Evolutionary conservation across 306 rosid genomes (phyloP).

Genomic region (Vigna reflexopilosa): DNA sequence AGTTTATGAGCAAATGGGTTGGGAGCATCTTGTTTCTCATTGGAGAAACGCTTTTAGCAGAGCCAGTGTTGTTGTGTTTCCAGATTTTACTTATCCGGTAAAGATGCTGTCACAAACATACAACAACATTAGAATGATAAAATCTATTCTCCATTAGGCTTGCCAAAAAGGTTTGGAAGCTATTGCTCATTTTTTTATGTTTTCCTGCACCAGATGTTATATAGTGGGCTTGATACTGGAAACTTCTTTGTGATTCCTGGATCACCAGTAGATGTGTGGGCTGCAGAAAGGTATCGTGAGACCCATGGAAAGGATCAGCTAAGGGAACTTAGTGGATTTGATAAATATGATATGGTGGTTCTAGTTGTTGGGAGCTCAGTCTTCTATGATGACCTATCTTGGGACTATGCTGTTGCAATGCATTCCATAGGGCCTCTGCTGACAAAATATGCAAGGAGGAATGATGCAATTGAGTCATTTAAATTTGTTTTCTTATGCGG

Average conservation of each 20-base stretch:
- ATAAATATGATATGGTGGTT: slow-evolving; percentile 74
- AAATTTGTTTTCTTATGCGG: slow-evolving; percentile 92
- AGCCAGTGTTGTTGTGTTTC: slow-evolving; percentile 85
- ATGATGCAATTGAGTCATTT: slow-evolving; percentile 65
- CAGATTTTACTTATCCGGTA: slow-evolving; percentile 94
- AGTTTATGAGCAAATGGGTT: slow-evolving; percentile 72
- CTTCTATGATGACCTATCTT: slow-evolving; percentile 71
- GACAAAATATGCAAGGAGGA: slow-evolving; percentile 76
- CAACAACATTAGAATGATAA: slow-evolving; percentile 19
- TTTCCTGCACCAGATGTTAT: slow-evolving; percentile 79
- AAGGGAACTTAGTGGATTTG: slow-evolving; percentile 65
- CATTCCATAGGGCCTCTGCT: slow-evolving; percentile 86
- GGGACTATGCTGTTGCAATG: slow-evolving; percentile 98
- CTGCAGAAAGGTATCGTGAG: slow-evolving; percentile 70
- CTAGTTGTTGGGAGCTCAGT: slow-evolving; percentile 86
- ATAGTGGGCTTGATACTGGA: slow-evolving; percentile 87
- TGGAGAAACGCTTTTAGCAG: slow-evolving; percentile 86
- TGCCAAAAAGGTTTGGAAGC: slow-evolving; percentile 41
- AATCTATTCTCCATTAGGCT: slow-evolving; percentile 37
- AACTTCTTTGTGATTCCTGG: slow-evolving; percentile 97
- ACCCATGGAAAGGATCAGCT: slow-evolving; percentile 71
- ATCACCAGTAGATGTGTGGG: slow-evolving; percentile 91
- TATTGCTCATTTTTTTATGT: slow-evolving; percentile 47
- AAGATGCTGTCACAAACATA: slow-evolving; percentile 25
- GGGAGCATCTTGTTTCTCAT: slow-evolving; percentile 76